Conservation (phyloP, 768 basidiomycete species). For the Amanita pallidorosea region DNA sequence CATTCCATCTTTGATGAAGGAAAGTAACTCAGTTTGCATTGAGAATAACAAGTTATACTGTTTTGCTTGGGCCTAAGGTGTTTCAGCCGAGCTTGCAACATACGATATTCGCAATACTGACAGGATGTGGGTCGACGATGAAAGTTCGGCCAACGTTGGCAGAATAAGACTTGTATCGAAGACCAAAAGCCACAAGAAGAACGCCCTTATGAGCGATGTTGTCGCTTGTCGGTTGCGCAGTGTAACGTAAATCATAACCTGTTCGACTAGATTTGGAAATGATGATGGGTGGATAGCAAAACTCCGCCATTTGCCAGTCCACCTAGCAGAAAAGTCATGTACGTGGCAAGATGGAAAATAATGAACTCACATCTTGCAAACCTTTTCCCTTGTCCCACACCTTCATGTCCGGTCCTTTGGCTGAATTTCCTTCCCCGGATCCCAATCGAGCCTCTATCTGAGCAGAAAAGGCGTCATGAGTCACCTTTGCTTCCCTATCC, state of each 20-base stretch:
- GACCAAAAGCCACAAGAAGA: constrained; percentile 75
- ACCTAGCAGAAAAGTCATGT: constrained; percentile 34
- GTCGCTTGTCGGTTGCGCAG: constrained; percentile 78
- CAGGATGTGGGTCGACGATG: constrained; percentile 88
- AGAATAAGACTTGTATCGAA: constrained; percentile 90
- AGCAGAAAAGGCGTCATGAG: constrained; percentile 77
- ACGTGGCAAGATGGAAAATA: constrained; percentile 1
- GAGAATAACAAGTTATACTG: constrained; percentile 73
- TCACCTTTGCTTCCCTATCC: constrained; percentile 83
- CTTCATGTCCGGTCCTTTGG: constrained; percentile 85
- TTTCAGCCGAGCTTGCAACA: neutral
- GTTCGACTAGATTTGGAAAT: constrained; percentile 79
- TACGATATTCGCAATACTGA: constrained; percentile 19
- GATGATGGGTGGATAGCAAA: constrained; percentile 91
- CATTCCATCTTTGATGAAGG: constrained; percentile 71
- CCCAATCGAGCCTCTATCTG: constrained; percentile 86
- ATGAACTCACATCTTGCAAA: constrained; percentile 54
- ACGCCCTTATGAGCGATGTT: constrained; percentile 83
- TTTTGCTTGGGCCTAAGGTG: constrained; percentile 75
- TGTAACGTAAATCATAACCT: constrained; percentile 83
- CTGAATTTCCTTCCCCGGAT: constrained; percentile 65
- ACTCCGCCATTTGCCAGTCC: constrained; percentile 86
- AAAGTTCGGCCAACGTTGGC: constrained; percentile 90
- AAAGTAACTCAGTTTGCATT: constrained; percentile 67
- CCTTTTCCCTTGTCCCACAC: constrained; percentile 79